A percentile compares a stretch with the other conserved stretches of the same genome.
These are phyloP conservation scores for Zymoseptoria passerinii DNA, from an alignment of 2,329 filamentous ascomycete genomes.

Conservation along the genomic window DNA sequence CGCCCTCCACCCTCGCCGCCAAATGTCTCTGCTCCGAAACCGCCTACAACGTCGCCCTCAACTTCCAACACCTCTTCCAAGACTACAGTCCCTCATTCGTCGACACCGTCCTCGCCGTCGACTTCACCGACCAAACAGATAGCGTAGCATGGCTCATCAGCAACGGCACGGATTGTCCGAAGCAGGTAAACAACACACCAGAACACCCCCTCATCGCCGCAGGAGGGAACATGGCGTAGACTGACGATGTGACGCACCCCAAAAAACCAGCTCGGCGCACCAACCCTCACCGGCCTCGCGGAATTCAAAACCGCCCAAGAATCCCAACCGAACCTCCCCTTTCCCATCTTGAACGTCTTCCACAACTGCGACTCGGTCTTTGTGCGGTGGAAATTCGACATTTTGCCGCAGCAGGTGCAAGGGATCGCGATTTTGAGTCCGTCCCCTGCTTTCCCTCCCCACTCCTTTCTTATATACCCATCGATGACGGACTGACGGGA, in stretches of 20 bases:
- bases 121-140: slow-evolving; percentile 23
- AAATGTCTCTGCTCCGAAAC: slow-evolving; percentile 12
- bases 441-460: not conserved
- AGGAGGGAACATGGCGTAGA: too few relatives aligned
- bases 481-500: too few relatives aligned
- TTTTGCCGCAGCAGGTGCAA: slow-evolving; percentile 17
- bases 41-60: slow-evolving; percentile 17
- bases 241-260: too few relatives aligned
- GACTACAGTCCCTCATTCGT: slow-evolving; percentile 18
- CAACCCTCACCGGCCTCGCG: slow-evolving; percentile 12
- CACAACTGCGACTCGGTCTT: slow-evolving; percentile 21
- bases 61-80: slow-evolving; percentile 20
- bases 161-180: slow-evolving; percentile 16
- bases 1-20: not conserved
- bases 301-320: slow-evolving; percentile 19
- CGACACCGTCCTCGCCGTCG: slow-evolving; percentile 11
- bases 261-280: slow-evolving; percentile 13
- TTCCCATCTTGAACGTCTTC: slow-evolving; percentile 20
- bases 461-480: too few relatives aligned
- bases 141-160: slow-evolving; percentile 23
- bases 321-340: slow-evolving; percentile 21
- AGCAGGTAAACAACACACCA: not conserved
- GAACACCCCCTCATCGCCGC: too few relatives aligned
- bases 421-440: slow-evolving; percentile 17
- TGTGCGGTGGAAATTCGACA: slow-evolving; percentile 20